Percentiles rank a stretch among this genome's conserved stretches.
phyloP scores from a whole-genome alignment of 1,139 yeast genomes.

The Lodderomyces metapsilosis region DNA sequence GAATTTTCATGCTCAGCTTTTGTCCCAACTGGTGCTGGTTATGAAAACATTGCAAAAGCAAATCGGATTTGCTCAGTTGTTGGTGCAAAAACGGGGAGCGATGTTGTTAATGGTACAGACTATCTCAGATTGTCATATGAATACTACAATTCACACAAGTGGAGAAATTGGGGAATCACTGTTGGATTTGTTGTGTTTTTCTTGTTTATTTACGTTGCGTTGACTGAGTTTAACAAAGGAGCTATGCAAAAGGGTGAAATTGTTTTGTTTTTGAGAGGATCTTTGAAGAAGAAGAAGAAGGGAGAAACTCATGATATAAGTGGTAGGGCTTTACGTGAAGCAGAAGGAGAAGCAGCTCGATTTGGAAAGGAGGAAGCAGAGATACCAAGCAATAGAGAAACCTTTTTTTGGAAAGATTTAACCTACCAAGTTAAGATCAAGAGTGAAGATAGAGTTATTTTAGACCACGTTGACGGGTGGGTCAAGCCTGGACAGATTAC shows the following conservation, averaged over 20 bases:
- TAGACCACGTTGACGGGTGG: slow-evolving; percentile 71
- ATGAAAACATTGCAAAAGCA: slow-evolving; percentile 26
- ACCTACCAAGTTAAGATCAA: slow-evolving; percentile 72
- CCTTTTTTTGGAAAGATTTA: slow-evolving; percentile 72
- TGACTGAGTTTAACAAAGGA: slow-evolving; percentile 69
- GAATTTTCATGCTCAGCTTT: slow-evolving; percentile 46
- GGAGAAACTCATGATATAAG: slow-evolving; percentile 4
- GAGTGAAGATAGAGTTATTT: slow-evolving; percentile 57
- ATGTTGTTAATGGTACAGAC: slow-evolving; percentile 54
- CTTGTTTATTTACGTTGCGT: slow-evolving; percentile 49
- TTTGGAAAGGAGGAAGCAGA: slow-evolving; percentile 2
- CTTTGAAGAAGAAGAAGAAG: slow-evolving; percentile 6
- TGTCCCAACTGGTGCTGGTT: slow-evolving; percentile 43
- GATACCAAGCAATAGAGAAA: slow-evolving; percentile 27
- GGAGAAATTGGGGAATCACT: slow-evolving; percentile 83
- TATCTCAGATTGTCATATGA: slow-evolving; percentile 47
- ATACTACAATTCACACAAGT: slow-evolving; percentile 60
- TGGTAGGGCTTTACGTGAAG: slow-evolving; percentile 12
- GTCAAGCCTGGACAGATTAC: slow-evolving; percentile 34
- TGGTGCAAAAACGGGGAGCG: slow-evolving; percentile 60
- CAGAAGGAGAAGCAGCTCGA: slow-evolving; percentile 15
- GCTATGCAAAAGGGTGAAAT: slow-evolving; percentile 85
- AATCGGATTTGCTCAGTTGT: slow-evolving; percentile 60
- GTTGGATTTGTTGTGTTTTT: slow-evolving; percentile 58
- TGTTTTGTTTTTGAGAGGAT: slow-evolving; percentile 47